Evolutionary conservation across 257 asterid species (phyloP), one percentile per base, ranked within the genome.

Genomic region (Misopates orontium): DNA sequence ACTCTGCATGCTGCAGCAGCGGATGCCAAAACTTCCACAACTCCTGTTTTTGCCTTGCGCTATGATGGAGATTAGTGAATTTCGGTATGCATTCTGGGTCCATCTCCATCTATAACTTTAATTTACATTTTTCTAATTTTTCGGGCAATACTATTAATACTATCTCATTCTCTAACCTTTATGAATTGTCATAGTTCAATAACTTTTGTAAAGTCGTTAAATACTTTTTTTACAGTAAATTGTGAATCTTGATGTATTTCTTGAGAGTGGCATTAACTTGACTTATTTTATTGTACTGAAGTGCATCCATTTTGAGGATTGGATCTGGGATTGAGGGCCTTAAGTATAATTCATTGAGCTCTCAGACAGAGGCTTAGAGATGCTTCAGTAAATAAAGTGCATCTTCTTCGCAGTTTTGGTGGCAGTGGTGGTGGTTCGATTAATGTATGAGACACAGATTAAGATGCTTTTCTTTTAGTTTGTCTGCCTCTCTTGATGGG

Each of bases 1-100:
- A 25, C 21, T 59, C 53, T 68, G 31, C 53, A 44, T 67, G 11
- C 56, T 73, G 73, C 68, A 64, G 67, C 36, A 36, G 66, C 86
- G 55, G 85, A 72, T 76, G 31, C 84, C 49, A 66, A 66, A 70
- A 22, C 64, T 49, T 64, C 75, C 23, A 24, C 64, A 14, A 71
- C 71, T 48, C 73, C 79, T 22, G 18, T 66, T 53, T 68, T 73
- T 73, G 76, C 81, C 71, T 19, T 73, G 66, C 66, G 70, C 47
- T 60, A 71, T 51, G 90, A 82, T 66, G 69, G 73, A 66, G 72
- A 66, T 57, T 71, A 75, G 78, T 74, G 45, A 41, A 45, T 53
- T 14, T n/a, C 52, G 68, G 73, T 73, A 71, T 51, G 56, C 40
- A 54, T 54, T 64, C 64, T 60, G 23, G n/a, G 56, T 66, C 45